Evolutionary conservation across 2,329 filamentous ascomycete species (phyloP), one percentile per base, ranked within the genome.

Genomic region (Cladorrhinum sp.): DNA sequence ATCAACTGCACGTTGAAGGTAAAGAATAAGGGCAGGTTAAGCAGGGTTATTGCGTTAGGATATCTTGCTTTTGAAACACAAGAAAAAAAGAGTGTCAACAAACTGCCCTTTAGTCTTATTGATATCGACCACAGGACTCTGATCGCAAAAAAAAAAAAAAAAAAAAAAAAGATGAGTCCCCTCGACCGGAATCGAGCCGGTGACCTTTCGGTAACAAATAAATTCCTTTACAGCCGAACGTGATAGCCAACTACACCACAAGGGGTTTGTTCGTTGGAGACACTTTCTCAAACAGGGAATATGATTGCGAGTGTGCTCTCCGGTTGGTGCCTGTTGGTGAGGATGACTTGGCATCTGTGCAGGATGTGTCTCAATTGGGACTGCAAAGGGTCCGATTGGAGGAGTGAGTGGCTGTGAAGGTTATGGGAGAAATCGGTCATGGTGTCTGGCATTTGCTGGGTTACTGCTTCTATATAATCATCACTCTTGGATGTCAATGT

Each of bases 221-320:
- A 56, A 56, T 56, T 29, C 53, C 53, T 56, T 56, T 56, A 56
- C 53, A 56, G 53, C 53, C 53, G 53, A 56, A 56, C 53, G 53
- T 56, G 53, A 56, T 56, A 56, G 53, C 53, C 53, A 56, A 56
- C 53, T 56, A 56, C 53, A 56, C 53, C 53, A 56, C 53, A 56
- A 56, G 53, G 53, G 53, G 53, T 56, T 56, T 55, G 9, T 24
- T 27, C 48, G 53, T 55, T 55, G 38, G 10, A 22, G 20, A n/a
- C 20, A 20, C 4, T 45, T 18, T 2, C 41, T 16, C 3, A 45
- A 45, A 45, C 41, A 18, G n/a, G 41, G 16, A 7, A 45, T 45
- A 45, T 22, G 41, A 45, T 7, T 45, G n/a, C 41, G 7, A 18
- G 16, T 22, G 4, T 45, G 2, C 41, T n/a, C n/a, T 20, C 16